Evolutionary conservation across 768 basidiomycete genomes (phyloP).

Genomic region (Mycena alexandri): DNA sequence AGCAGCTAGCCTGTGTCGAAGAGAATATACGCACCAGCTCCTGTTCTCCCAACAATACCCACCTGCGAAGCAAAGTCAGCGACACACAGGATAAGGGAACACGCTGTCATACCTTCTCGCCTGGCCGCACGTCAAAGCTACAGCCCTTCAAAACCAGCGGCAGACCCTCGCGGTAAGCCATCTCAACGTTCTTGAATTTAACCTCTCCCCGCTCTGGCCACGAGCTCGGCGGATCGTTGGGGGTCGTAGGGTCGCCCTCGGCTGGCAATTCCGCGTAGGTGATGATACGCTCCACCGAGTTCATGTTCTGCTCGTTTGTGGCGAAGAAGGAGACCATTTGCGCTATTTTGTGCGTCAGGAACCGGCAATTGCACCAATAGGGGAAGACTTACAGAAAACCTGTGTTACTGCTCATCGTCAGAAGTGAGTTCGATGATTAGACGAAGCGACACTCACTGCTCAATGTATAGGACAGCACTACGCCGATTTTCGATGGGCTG

Average conservation of each 20-base stretch:
- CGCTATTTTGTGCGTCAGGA: slow-evolving; percentile 48
- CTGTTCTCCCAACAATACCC: slow-evolving; percentile 63
- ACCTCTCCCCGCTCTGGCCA: slow-evolving; percentile 70
- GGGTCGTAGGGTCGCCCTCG: slow-evolving; percentile 62
- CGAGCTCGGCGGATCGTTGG: slow-evolving; percentile 59
- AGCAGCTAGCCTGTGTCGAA: slow-evolving; percentile 11
- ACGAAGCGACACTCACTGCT: slow-evolving; percentile 54
- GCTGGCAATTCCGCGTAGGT: slow-evolving; percentile 73
- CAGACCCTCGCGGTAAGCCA: slow-evolving; percentile 71
- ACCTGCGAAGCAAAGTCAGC: slow-evolving; percentile 43
- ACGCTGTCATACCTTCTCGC: slow-evolving; percentile 63
- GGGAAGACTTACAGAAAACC: slow-evolving; percentile 60
- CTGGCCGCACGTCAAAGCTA: slow-evolving; percentile 65
- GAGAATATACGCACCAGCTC: slow-evolving; percentile 36
- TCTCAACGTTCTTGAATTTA: slow-evolving; percentile 66
- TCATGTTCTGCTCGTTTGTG: slow-evolving; percentile 78
- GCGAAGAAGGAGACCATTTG: slow-evolving; percentile 70
- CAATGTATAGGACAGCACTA: slow-evolving; percentile 69
- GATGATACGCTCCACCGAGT: slow-evolving; percentile 77
- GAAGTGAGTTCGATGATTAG: background rate
- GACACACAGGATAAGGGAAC: background rate
- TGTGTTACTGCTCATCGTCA: slow-evolving; percentile 57
- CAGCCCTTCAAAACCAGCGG: slow-evolving; percentile 75
- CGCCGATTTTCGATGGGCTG: slow-evolving; percentile 65
- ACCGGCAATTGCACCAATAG: background rate